A percentile compares a stretch with the other conserved stretches of the same genome.
Evolutionary conservation across 2,329 filamentous ascomycete genomes (phyloP).

Genomic region (Plenodomus lindquistii): DNA sequence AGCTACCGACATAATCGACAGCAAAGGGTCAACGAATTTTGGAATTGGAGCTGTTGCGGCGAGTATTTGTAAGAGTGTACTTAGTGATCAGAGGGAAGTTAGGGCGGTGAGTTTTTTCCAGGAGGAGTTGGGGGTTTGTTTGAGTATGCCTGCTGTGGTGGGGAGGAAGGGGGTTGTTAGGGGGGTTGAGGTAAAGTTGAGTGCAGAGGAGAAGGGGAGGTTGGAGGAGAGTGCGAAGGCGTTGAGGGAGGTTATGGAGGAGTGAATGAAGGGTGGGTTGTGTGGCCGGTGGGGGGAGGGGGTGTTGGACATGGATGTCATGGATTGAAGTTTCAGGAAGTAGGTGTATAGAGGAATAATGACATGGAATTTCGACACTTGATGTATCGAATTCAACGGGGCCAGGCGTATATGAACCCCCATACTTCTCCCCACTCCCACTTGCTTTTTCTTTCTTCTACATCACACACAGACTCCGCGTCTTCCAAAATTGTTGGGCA

Average conservation of each 20-base stretch:
- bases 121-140: slow-evolving; percentile 12
- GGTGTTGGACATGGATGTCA: no score
- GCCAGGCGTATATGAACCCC: no score
- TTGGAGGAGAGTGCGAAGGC: slow-evolving; percentile 17
- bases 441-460: no score
- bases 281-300: no score
- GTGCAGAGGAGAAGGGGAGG: slow-evolving; percentile 9
- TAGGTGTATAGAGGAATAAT: no score
- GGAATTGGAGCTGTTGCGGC: slow-evolving; percentile 24
- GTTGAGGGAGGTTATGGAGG: slow-evolving; percentile 15
- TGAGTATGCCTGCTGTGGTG: slow-evolving; percentile 21
- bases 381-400: no score
- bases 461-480: no score
- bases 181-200: slow-evolving; percentile 8
- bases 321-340: no score
- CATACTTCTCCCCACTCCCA: no score
- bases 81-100: slow-evolving; percentile 17
- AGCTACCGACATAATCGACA: slow-evolving; percentile 17
- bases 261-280: neutral
- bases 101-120: slow-evolving; percentile 19
- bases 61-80: slow-evolving; percentile 17
- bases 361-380: no score
- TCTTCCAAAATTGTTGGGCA: no score
- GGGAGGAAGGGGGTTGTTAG: slow-evolving; percentile 18
- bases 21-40: slow-evolving; percentile 26